Evolutionary conservation across 2,329 filamentous ascomycete genomes (phyloP).

Genomic region (Karstenula rhodostoma): DNA sequence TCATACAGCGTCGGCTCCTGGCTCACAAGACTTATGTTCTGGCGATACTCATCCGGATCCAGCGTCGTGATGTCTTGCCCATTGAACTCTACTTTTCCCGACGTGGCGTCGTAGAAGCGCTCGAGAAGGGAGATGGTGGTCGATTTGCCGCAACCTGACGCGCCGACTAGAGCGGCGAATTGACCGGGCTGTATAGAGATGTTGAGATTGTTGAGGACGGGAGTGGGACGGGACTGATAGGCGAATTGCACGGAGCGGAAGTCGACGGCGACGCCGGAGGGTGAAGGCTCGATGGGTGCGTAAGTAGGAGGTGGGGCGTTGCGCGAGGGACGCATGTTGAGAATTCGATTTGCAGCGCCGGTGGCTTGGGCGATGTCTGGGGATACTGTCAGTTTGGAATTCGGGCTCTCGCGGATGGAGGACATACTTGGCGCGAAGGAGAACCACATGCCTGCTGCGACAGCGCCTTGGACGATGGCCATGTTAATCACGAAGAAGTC

Average conservation of each 20-base stretch:
- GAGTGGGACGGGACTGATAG: constrained; percentile 87
- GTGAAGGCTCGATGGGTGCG: constrained; percentile 17
- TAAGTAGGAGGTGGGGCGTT: constrained; percentile 18
- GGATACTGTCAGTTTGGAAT: not conserved
- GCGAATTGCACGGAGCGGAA: constrained; percentile 94
- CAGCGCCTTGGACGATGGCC: constrained; percentile 56
- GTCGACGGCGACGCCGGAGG: constrained; percentile 65
- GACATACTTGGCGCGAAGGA: constrained; percentile 56
- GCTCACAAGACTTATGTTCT: constrained; percentile 53
- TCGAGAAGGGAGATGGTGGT: constrained; percentile 70
- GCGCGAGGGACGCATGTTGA: constrained; percentile 41
- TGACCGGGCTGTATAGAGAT: constrained; percentile 63
- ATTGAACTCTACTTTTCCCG: constrained; percentile 69
- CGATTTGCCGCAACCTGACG: constrained; percentile 76
- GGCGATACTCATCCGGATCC: constrained; percentile 50
- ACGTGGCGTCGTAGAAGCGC: constrained; percentile 73
- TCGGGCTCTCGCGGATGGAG: not conserved
- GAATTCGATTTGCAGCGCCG: constrained; percentile 47
- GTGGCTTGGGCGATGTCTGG: constrained; percentile 48
- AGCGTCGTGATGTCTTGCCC: constrained; percentile 47
- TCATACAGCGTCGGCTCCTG: constrained; percentile 59
- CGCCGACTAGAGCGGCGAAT: constrained; percentile 74
- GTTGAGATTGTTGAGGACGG: constrained; percentile 61
- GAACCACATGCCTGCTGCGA: constrained; percentile 51
- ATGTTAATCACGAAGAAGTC: constrained; percentile 64